A percentile compares a stretch with the other conserved stretches of the same genome.
These are phyloP conservation scores for Chrysoporthe austroafricana DNA, from an alignment of 2,329 filamentous ascomycete genomes.

Conservation along the genomic window DNA sequence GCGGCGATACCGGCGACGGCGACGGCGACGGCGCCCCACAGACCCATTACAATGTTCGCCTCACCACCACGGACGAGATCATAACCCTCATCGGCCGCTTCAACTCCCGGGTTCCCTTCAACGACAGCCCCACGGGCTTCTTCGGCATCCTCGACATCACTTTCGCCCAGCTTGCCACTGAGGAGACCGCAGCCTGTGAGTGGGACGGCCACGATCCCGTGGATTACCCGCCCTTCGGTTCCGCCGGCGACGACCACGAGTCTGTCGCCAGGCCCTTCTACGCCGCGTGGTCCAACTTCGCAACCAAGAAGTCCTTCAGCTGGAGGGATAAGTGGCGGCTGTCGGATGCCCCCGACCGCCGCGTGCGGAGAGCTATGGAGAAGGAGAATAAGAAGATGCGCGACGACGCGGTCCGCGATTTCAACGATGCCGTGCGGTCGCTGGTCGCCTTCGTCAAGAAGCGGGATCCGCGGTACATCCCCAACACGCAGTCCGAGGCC, in stretches of 20 bases:
- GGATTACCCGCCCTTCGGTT: conserved; percentile 83
- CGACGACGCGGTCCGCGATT: conserved; percentile 82
- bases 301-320: conserved; percentile 81
- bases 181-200: conserved; percentile 76
- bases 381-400: conserved; percentile 89
- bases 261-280: conserved; percentile 81
- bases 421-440: conserved; percentile 88
- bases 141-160: conserved; percentile 77
- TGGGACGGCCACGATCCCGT: conserved; percentile 64
- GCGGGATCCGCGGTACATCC: conserved; percentile 82
- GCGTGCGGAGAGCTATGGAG: conserved; percentile 83
- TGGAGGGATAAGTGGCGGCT: conserved; percentile 88
- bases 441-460: conserved; percentile 89
- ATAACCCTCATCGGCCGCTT: conserved; percentile 79
- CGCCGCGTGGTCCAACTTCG: conserved; percentile 76
- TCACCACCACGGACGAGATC: conserved; percentile 83
- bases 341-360: conserved; percentile 84
- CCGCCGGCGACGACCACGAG: conserved; percentile 76
- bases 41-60: conserved; percentile 61
- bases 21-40: conserved; percentile 37
- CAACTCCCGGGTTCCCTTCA: conserved; percentile 76
- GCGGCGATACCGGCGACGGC: conserved; percentile 59
- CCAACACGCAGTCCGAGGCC: conserved; percentile 75
- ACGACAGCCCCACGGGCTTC: conserved; percentile 80
- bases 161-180: conserved; percentile 79